A percentile compares a stretch with the other conserved stretches of the same genome.
These are phyloP conservation scores for Zasmidium angulare DNA, from an alignment of 2,329 filamentous ascomycete genomes.

Conservation along the genomic window DNA sequence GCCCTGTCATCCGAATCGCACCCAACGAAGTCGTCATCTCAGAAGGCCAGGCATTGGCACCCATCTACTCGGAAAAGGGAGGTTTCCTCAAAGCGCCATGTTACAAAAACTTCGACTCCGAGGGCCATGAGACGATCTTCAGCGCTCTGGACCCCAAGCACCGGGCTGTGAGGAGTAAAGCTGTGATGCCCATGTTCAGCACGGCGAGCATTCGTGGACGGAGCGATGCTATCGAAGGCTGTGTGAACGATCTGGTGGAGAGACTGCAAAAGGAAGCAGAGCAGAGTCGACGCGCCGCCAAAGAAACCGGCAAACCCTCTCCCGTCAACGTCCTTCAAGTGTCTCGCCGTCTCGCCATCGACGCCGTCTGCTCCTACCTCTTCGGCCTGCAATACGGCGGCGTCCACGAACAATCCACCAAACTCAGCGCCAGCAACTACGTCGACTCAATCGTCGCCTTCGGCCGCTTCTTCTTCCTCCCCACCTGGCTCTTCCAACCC, in stretches of 20 bases:
- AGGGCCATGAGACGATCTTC: constrained; percentile 57
- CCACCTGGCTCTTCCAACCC: constrained; percentile 41
- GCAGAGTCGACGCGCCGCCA: constrained; percentile 12
- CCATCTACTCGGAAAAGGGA: constrained; percentile 54
- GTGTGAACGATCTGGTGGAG: constrained; percentile 44
- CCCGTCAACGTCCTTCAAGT: constrained; percentile 52
- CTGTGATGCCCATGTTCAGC: constrained; percentile 52
- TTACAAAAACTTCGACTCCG: constrained; percentile 59
- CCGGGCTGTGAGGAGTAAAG: constrained; percentile 49
- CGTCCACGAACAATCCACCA: constrained; percentile 35
- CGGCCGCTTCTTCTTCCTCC: constrained; percentile 56
- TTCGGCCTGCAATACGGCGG: constrained; percentile 54
- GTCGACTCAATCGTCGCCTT: constrained; percentile 57
- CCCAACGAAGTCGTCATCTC: constrained; percentile 62
- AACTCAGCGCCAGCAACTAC: constrained; percentile 48
- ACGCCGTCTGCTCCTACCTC: constrained; percentile 56
- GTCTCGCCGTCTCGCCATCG: constrained; percentile 52
- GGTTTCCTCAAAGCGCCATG: constrained; percentile 54
- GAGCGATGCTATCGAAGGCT: constrained; percentile 39
- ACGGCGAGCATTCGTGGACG: constrained; percentile 46
- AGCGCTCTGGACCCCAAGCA: constrained; percentile 44
- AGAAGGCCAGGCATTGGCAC: constrained; percentile 46
- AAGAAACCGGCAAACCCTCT: constrained; percentile 26
- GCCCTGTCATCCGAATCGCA: constrained; percentile 70
- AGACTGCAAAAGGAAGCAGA: constrained; percentile 40